Evolutionary conservation across 352 stramenopile species (phyloP), one percentile per base, ranked within the genome.

Genomic region (Phytopythium cucurbitacearum): DNA sequence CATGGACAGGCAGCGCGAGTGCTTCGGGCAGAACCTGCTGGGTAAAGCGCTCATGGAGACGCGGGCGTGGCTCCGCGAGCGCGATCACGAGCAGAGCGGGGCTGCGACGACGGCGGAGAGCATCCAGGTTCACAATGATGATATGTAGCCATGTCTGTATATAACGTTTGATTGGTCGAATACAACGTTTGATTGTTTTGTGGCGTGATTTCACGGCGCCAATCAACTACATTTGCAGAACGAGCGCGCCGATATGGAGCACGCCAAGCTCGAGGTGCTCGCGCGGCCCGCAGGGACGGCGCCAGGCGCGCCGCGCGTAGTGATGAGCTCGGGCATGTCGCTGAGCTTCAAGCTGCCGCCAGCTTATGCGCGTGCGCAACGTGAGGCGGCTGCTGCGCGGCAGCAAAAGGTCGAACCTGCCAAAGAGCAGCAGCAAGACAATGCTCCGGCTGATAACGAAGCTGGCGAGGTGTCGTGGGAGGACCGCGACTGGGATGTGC

Each of bases 31-130:
- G 48, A 88, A 86, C 45, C 54, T 88, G 45, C 54, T 88, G 15
- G 77, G 77, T 7, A 64, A 74, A 9, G 74, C 77, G 13, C 68
- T 88, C n/a, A 69, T 85, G 68, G 55, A 73, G 55, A 68, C 72
- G 9, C 73, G 77, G 2, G 58, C 48, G 10, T 83, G 72, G 70
- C 41, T 88, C 11, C 54, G 60, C n/a, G 41, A 64, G 28, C 55
- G 21, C 21, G 21, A 28, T 28, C 21, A 28, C 21, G 21, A 67
- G 36, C 46, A 67, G 48, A 47, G 36, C 40, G 40, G 32, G 1
- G 40, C 40, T 44, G 4, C 15, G 13, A 28, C 21, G 21, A 44
- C 13, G 40, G 12, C 9, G 4, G 28, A 44, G 40, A 44, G 11
- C 37, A 28, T 28, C 21, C 21, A 28, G 21, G 21, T 28, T 28